These are phyloP conservation scores for Arctostaphylos glauca DNA, from an alignment of 148 eudicot genomes.

Conservation along the genomic window DNA sequence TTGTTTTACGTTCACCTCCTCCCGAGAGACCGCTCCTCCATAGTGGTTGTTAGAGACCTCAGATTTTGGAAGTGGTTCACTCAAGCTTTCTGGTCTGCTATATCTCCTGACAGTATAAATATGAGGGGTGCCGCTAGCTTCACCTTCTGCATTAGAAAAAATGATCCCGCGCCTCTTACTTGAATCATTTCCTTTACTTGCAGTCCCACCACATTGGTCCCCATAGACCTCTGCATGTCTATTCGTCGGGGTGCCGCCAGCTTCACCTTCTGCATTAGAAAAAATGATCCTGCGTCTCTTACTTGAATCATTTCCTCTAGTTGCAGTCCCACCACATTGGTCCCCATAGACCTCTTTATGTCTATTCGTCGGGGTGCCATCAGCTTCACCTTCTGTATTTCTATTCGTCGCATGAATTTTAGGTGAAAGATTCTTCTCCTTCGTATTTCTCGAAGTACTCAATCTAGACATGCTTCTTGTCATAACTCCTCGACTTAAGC, in stretches of 20 bases:
- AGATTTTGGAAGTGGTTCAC: background rate
- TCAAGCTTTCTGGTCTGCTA: background rate
- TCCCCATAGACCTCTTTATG: background rate
- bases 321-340: background rate
- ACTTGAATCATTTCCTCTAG: constrained; percentile 1
- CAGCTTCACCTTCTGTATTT: no score
- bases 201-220: background rate
- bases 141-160: background rate
- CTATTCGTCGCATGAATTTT: background rate
- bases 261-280: background rate
- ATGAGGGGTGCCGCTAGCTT: constrained; percentile 2
- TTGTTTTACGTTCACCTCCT: background rate
- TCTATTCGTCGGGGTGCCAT: no score
- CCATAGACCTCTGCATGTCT: background rate
- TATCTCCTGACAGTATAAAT: background rate
- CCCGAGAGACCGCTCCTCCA: background rate
- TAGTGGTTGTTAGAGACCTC: background rate
- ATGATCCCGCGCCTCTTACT: background rate
- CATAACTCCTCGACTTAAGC: constrained; percentile 1
- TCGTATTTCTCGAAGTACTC: background rate
- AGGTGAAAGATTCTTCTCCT: background rate
- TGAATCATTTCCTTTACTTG: background rate
- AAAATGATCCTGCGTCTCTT: background rate
- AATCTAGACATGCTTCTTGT: constrained; percentile 18
- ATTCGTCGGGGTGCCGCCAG: background rate